These are phyloP conservation scores for Cucumis melo DNA, from an alignment of 306 rosid genomes.

Conservation along the genomic window DNA sequence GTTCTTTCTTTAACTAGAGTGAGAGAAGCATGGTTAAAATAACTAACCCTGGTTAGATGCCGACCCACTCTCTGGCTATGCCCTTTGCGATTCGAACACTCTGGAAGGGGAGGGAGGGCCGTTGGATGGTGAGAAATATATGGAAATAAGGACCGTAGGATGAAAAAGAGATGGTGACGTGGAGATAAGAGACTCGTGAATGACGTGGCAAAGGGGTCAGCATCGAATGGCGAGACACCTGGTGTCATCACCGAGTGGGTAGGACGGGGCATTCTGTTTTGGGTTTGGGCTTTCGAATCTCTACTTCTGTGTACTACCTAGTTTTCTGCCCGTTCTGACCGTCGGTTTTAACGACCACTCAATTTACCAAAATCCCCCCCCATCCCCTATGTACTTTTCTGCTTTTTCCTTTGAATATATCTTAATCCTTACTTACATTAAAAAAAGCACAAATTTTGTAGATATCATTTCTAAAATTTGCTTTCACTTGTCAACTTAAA, in stretches of 20 bases:
- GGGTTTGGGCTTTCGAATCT: constrained; percentile 1
- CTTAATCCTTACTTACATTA: too few species aligned
- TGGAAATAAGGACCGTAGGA: background rate
- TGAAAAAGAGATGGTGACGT: constrained; percentile 21
- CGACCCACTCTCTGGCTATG: constrained; percentile 18
- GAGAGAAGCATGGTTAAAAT: constrained; percentile 16
- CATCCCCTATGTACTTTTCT: background rate
- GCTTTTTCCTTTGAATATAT: too few species aligned
- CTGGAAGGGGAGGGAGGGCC: constrained; percentile 32
- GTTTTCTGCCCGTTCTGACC: background rate
- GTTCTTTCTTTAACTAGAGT: constrained; percentile 48
- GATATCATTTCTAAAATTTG: too few species aligned
- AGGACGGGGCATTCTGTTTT: constrained; percentile 2
- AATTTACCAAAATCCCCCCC: background rate
- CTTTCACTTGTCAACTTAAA: too few species aligned
- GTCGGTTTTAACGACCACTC: background rate
- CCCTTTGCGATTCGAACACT: constrained; percentile 31
- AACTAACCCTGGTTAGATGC: constrained; percentile 34
- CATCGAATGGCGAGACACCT: background rate
- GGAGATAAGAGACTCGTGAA: constrained; percentile 44
- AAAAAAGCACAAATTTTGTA: too few species aligned
- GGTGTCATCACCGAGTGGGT: background rate
- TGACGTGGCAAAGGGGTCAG: background rate
- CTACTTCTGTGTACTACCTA: background rate
- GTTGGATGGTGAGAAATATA: constrained; percentile 6